A percentile compares a stretch with the other conserved stretches of the same genome.
These are phyloP conservation scores for Cutaneotrichosporon daszewskae DNA, from an alignment of 1,284 basidiomycete species.

Conservation along the genomic window DNA sequence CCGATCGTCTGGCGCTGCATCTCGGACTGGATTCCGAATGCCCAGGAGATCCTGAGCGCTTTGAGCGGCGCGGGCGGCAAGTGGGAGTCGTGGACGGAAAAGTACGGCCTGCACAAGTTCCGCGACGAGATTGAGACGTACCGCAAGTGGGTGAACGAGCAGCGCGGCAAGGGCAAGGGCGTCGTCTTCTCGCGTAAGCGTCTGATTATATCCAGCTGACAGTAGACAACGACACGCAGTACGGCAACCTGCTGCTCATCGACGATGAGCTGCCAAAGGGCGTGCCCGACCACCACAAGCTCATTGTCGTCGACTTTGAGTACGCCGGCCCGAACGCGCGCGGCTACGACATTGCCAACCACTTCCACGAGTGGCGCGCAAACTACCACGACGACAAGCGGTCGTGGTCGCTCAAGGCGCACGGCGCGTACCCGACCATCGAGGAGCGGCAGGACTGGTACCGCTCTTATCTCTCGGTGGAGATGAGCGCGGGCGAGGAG, in stretches of 20 bases:
- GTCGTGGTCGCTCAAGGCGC: slow-evolving; percentile 66
- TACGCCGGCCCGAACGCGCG: slow-evolving; percentile 84
- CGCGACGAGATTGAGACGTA: slow-evolving; percentile 42
- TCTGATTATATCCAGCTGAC: slow-evolving; percentile 3
- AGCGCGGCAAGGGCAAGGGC: slow-evolving; percentile 34
- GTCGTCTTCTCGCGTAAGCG: slow-evolving; percentile 47
- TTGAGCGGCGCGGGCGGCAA: slow-evolving; percentile 28
- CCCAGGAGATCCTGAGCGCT: slow-evolving; percentile 28
- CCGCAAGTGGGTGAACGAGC: slow-evolving; percentile 31
- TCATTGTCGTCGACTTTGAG: slow-evolving; percentile 93
- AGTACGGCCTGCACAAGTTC: slow-evolving; percentile 38
- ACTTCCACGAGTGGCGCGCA: slow-evolving; percentile 92
- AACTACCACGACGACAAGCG: slow-evolving; percentile 66
- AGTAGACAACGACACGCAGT: slow-evolving; percentile 86
- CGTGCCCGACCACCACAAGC: slow-evolving; percentile 54
- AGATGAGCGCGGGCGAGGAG: slow-evolving; percentile 34
- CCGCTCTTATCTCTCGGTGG: slow-evolving; percentile 61
- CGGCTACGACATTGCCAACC: slow-evolving; percentile 89
- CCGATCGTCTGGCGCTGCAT: slow-evolving; percentile 58
- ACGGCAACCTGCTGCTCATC: slow-evolving; percentile 79
- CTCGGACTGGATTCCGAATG: slow-evolving; percentile 53
- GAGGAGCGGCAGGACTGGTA: slow-evolving; percentile 76
- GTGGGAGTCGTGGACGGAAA: slow-evolving; percentile 41
- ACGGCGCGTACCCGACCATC: slow-evolving; percentile 64
- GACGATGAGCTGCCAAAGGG: slow-evolving; percentile 53